Evolutionary conservation across 1,284 basidiomycete species (phyloP), one percentile per base, ranked within the genome.

Genomic region (Cutaneotrichosporon dermatis): DNA sequence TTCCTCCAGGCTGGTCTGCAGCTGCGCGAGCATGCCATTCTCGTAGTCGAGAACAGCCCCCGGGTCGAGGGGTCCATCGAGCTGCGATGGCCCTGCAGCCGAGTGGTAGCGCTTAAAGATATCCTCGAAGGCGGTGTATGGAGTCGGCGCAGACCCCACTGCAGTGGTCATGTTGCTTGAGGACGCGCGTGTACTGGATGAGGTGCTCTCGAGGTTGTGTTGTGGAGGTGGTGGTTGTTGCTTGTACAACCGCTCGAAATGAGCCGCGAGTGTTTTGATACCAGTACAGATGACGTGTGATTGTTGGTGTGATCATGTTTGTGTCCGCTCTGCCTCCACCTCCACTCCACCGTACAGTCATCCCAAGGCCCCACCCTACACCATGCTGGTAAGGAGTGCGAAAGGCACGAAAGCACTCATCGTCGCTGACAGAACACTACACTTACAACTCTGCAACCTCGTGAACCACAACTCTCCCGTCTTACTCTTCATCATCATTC

Each of bases 11-110:
- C 67, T 62, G 16, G 41, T 59, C 69, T 71, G 70, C 15, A 76
- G 61, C 10, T 68, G 54, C 7, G 50, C 53, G 25, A 76, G 62
- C 59, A 76, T 54, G 35, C 75, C 74, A 0, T 64, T 63, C 12
- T 72, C 64, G 56, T 75, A 70, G 59, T 75, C 71, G 42, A 76
- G 55, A 2, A 76, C 68, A 1, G 65, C 70, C 53, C 75, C 72
- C 40, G 67, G 63, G 4, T 59, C 64, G 33, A 76, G 64, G 16
- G 71, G 68, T 13, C 66, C 63, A 60, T 75, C 75, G 45, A 76
- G 68, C 55, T 74, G 71, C 4, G 75, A 76, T 15, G 74, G 73
- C 1, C 75, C 75, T 2, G 73, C 66, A 42, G 71, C 64, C 7
- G 71, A 60, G 65, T 76, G 75, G 56, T 74, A 76, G 13, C 69